Base-by-base conservation (phyloP, 2,329 filamentous ascomycete species). In the Sordariomycetes sp. region DNA sequence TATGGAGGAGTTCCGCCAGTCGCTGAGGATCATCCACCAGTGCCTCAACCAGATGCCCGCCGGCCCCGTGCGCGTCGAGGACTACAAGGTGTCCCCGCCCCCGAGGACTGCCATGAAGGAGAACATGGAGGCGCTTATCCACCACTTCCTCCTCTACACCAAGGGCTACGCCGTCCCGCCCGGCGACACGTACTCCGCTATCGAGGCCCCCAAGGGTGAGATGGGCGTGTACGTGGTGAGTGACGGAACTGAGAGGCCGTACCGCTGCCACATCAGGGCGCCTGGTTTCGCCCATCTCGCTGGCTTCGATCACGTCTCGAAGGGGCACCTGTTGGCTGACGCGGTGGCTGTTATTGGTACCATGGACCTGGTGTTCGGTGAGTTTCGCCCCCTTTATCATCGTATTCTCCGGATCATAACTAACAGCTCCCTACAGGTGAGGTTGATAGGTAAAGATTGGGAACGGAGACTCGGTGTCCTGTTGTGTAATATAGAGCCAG, bases 91-190 rank as follows among this genome's bases (percentile, higher is more conserved):
- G 68, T 88, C 90, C 2, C 94, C 94, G 24, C 94, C 94, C 62
- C 95, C 94, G n/a, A 87, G 94, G 69, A 81, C 90, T 52, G 94
- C 94, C 69, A 99, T 99, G 94, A 99, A 99, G 83, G 94, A 99
- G 84, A 99, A 99, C 80, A 99, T 99, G 95, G 94, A 99, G 78
- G 92, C 94, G 46, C 83, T 99, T 51, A 99, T 99, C 71, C 94
- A 99, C 78, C 94, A 99, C 80, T 99, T 99, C 82, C 78, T 99
- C 64, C 86, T 99, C 58, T 99, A 93, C 80, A 97, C 92, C 73
- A 99, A 99, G 83, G 94, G 94, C 60, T 99, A 99, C 75, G 83
- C 90, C 52, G 94, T 99, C 3, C 94, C 94, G 51, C 94, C 95
- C 8, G 95, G 94, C 62, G 94, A 99, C 80, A 99, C 94, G 6